Conservation (phyloP, 2,329 filamentous ascomycete genomes). For the Cladophialophora bantiana region DNA sequence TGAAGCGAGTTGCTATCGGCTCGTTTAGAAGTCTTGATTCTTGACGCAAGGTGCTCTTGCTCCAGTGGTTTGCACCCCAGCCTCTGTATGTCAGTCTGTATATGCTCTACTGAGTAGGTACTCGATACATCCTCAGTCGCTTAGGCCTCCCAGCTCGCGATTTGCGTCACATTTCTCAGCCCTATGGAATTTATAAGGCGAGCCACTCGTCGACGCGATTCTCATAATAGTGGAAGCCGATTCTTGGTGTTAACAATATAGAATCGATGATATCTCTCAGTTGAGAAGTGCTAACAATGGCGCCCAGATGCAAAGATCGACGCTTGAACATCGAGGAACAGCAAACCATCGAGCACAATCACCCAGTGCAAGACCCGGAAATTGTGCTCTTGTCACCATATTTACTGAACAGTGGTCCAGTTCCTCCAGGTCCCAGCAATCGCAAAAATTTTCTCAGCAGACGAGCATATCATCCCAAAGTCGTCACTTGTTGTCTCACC, state of each 20-base stretch:
- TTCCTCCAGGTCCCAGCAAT: not conserved
- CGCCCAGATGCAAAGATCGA: not conserved
- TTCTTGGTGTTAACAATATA: not conserved
- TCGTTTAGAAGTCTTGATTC: no score
- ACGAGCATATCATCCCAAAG: not conserved
- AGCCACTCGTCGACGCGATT: not conserved
- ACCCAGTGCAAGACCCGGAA: not conserved
- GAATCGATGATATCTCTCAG: not conserved
- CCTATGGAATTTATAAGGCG: not conserved
- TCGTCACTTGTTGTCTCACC: not conserved
- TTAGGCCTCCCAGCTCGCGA: not conserved
- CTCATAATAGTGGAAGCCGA: not conserved
- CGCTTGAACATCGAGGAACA: not conserved
- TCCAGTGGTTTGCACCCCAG: no score
- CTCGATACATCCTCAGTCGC: not conserved
- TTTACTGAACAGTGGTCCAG: not conserved
- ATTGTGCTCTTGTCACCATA: not conserved
- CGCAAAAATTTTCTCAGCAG: no score
- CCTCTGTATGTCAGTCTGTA: no score
- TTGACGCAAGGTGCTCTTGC: no score
- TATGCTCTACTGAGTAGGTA: no score
- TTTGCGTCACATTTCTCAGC: not conserved
- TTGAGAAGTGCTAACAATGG: not conserved
- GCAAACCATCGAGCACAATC: not conserved
- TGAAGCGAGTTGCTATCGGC: no score